phyloP scores from a whole-genome alignment of 2,329 filamentous ascomycete species.

The Phialocephala sp. region DNA sequence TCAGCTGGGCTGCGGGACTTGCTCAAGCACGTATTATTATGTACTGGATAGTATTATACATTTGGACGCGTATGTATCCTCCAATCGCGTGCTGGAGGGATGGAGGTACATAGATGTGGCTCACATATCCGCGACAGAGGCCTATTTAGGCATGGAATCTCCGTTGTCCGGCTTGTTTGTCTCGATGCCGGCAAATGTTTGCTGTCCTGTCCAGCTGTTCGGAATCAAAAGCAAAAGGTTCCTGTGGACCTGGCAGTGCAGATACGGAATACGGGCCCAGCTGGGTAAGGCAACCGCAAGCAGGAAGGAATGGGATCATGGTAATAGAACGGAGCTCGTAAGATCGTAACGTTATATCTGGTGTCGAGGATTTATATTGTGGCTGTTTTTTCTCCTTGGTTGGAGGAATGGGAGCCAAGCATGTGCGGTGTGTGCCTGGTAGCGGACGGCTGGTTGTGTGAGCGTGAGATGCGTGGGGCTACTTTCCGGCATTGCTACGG shows the following conservation, averaged over 20 bases:
- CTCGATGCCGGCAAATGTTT: background rate
- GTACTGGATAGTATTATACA: background rate
- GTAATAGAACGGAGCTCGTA: no score
- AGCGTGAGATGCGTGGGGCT: no score
- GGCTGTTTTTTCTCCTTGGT: conserved; percentile 2
- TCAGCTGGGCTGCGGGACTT: no score
- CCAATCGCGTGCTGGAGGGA: background rate
- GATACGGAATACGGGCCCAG: background rate
- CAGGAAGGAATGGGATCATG: no score
- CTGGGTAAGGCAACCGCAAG: background rate
- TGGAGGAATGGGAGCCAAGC: background rate
- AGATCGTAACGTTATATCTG: background rate
- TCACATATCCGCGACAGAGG: background rate
- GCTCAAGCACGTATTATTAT: background rate
- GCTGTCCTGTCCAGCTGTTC: background rate
- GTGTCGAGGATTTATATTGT: conserved; percentile 13
- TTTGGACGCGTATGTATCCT: background rate
- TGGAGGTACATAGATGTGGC: background rate
- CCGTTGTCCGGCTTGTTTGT: background rate
- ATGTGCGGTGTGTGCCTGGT: background rate
- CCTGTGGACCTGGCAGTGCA: background rate
- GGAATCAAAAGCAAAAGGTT: background rate
- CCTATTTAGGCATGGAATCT: background rate
- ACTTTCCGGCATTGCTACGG: no score
- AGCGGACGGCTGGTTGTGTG: background rate